Evolutionary conservation across 805 yeast genomes (phyloP), one percentile per base, ranked within the genome.

Genomic region (Wickerhamomyces pijperi): DNA sequence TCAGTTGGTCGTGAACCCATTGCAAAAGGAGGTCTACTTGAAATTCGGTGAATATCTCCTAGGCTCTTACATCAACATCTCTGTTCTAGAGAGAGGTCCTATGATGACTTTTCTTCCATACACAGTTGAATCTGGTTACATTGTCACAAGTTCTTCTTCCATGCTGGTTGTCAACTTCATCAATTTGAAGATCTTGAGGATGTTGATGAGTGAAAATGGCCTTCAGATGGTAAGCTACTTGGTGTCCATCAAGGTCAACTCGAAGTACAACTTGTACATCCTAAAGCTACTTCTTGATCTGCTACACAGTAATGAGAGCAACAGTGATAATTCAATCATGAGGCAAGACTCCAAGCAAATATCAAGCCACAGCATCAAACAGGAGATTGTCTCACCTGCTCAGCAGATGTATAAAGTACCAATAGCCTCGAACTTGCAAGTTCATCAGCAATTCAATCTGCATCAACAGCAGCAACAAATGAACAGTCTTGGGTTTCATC

Each of bases 1-100:
- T 23, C 54, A 51, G n/a, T 38, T 51, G 15, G 36, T 50, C 19
- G 33, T 51, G 4, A 46, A 46, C n/a, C 48, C 42, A 14, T 17
- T 51, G 12, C 54, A 51, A 25, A 39, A 41, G 33, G 56, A 49
- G 25, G 42, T 46, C 14, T 46, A 43, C 25, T 23, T 47, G 37
- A 49, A 45, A 38, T 42, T 45, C n/a, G 45, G 46, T 31, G 50
- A 51, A 25, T 46, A 45, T 19, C 33, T 45, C 5, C 44, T 51
- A 9, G 56, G 56, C 2, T 46, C 51, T 4, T 50, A 46, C 38
- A 38, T 51, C 32, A 43, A 46, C 31, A 36, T 37, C 9, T 32
- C 44, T 9, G 47, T 44, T 14, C 23, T 49, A 17, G 53, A 50
- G 34, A 42, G 48, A 35, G 51, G 52, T 0, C 49, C 56, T 12